Evolutionary conservation across 2,329 filamentous ascomycete species (phyloP), one percentile per base, ranked within the genome.

Genomic region (Fusarium staphyleae): DNA sequence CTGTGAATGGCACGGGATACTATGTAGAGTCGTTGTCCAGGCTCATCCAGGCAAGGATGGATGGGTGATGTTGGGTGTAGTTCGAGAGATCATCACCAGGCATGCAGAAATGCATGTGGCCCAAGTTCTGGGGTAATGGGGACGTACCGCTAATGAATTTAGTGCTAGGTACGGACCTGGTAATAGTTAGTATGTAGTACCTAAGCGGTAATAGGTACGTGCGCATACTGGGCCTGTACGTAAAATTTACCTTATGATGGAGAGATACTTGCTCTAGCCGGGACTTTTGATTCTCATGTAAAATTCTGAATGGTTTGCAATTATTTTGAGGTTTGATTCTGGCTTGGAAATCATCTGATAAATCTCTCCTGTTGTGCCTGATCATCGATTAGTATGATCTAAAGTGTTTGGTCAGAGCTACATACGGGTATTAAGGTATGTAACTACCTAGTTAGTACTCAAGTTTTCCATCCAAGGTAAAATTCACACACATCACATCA

Each of bases 101-200:
- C 35, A 43, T 47, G 42, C 28, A 53, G 24, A 44, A 54, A 50
- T 43, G 40, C 57, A 60, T 61, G 57, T 61, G 57, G 57, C 39
- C 33, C 32, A 28, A 44, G 52, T 33, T 42, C 34, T 18, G 45
- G 57, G 57, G 57, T 60, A 60, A 41, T 52, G 57, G 19, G 19
- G 19, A 26, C 40, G 26, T 29, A 7, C 37, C 52, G 45, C 56
- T 48, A 35, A 40, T 41, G 26, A 18, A 48, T 52, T 33, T 7
- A 43, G 57, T 43, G 53, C 47, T 30, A 15, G 29, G 18, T 30
- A 57, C 26, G 57, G 57, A 36, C 39, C 7, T 16, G 12, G 46
- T 44, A 22, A 22, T 22, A 22, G 42, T 19, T n/a, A n/a, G n/a
- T n/a, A n/a, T n/a, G n/a, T n/a, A n/a, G n/a, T n/a, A n/a, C n/a